A percentile compares a stretch with the other conserved stretches of the same genome.
phyloP scores from a whole-genome alignment of 805 yeast genomes.

The Yamadazyma endophytica region DNA sequence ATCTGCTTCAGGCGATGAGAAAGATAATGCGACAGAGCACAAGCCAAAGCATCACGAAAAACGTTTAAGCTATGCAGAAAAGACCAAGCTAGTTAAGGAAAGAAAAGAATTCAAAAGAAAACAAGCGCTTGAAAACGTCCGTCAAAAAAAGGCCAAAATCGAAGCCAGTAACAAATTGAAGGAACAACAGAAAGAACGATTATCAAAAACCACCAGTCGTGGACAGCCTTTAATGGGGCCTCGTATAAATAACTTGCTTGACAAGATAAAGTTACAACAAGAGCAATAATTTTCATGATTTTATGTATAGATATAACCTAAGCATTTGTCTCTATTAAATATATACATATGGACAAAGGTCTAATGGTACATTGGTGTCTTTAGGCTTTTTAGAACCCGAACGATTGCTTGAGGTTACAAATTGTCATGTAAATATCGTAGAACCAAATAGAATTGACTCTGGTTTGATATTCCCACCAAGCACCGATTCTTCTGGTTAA shows the following conservation, averaged over 20 bases:
- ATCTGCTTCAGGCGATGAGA: constrained; percentile 12
- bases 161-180: constrained; percentile 37
- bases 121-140: constrained; percentile 36
- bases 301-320: constrained; percentile 5
- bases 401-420: constrained; percentile 1
- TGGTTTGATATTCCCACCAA: constrained; percentile 33
- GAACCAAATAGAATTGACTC: constrained; percentile 26
- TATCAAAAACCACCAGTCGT: constrained; percentile 50
- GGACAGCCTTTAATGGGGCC: constrained; percentile 96
- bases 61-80: constrained; percentile 34
- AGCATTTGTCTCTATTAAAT: background rate
- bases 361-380: background rate
- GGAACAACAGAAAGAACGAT: constrained; percentile 37
- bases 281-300: too few species aligned
- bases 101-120: constrained; percentile 41
- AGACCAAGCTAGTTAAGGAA: constrained; percentile 42
- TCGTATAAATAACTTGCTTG: constrained; percentile 70
- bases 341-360: constrained; percentile 1
- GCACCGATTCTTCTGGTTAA: constrained; percentile 10
- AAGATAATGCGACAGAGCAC: constrained; percentile 6
- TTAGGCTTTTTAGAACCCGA: constrained; percentile 2
- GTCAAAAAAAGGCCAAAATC: constrained; percentile 29
- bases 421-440: constrained; percentile 20
- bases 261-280: constrained; percentile 74
- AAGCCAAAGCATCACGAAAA: constrained; percentile 1